These are phyloP conservation scores for Pelargonium nanum DNA, from an alignment of 345 rosid genomes.

Conservation along the genomic window DNA sequence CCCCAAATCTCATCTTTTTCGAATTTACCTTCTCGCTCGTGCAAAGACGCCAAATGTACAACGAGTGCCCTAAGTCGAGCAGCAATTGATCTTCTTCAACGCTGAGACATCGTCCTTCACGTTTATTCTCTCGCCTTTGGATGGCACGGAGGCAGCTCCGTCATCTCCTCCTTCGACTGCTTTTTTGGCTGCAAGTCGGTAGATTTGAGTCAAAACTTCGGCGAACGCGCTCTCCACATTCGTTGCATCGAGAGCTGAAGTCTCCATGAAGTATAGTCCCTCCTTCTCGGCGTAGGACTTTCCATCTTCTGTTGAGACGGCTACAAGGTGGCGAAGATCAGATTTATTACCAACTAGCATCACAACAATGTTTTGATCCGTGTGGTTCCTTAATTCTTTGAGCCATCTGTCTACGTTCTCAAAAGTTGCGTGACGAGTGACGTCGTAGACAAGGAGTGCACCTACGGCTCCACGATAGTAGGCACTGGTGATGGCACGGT, in stretches of 20 bases:
- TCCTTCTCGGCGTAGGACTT: constrained; percentile 49
- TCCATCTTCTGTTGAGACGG: constrained; percentile 56
- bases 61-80: constrained; percentile 42
- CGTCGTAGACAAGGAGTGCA: too few species aligned
- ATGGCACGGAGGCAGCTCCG: constrained; percentile 23
- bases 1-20: too few species aligned
- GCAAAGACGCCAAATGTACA: too few species aligned
- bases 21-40: too few species aligned
- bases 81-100: constrained; percentile 55
- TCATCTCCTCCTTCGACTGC: constrained; percentile 44
- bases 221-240: constrained; percentile 57
- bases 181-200: constrained; percentile 44
- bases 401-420: constrained; percentile 66
- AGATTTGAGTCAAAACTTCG: constrained; percentile 53
- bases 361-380: constrained; percentile 57
- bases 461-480: constrained; percentile 69
- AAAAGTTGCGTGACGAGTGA: constrained; percentile 53
- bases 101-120: constrained; percentile 55
- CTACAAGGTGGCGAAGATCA: constrained; percentile 55
- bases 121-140: constrained; percentile 48
- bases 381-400: constrained; percentile 53
- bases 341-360: constrained; percentile 67
- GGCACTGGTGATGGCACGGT: constrained; percentile 66
- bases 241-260: constrained; percentile 53
- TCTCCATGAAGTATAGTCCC: constrained; percentile 51